These are phyloP conservation scores for Cyanodermella asteris DNA, from an alignment of 2,329 filamentous ascomycete genomes.

Conservation along the genomic window DNA sequence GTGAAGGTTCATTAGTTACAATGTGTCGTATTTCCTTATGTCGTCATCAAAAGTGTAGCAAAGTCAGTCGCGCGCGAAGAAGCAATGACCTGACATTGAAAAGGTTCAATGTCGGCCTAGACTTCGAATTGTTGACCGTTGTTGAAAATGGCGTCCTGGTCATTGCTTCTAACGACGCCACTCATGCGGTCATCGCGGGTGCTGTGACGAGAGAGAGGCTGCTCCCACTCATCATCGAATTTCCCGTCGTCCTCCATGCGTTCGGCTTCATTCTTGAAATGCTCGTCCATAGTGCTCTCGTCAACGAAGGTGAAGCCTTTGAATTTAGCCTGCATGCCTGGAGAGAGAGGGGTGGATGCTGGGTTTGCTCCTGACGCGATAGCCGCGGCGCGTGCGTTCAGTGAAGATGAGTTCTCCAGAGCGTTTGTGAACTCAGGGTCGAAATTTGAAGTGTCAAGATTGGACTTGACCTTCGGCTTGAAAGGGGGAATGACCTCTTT, in stretches of 20 bases:
- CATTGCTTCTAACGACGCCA: conserved; percentile 24
- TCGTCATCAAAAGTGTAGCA: too few relatives aligned
- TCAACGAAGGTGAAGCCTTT: conserved; percentile 98
- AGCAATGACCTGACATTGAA: too few relatives aligned
- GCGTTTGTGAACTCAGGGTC: conserved; percentile 97
- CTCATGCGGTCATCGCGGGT: conserved; percentile 28
- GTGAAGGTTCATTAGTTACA: too few relatives aligned
- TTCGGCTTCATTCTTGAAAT: conserved; percentile 27
- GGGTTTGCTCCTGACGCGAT: conserved; percentile 61
- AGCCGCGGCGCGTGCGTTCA: conserved; percentile 78
- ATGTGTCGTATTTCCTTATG: too few relatives aligned
- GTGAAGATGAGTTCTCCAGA: conserved; percentile 60
- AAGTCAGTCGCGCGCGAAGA: too few relatives aligned
- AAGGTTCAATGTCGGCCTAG: too few relatives aligned
- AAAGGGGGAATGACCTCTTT: conserved; percentile 92
- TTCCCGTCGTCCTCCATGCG: conserved; percentile 22
- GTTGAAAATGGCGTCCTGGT: conserved; percentile 26
- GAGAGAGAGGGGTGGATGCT: conserved; percentile 77
- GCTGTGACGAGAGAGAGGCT: conserved; percentile 11
- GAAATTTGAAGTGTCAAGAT: conserved; percentile 93
- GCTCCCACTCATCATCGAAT: conserved; percentile 15
- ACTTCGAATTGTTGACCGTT: too few relatives aligned
- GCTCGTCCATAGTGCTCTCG: conserved; percentile 79
- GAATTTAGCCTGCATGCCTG: conserved; percentile 94
- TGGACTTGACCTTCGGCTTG: conserved; percentile 90